These are phyloP conservation scores for Aureobasidium uvarum DNA, from an alignment of 2,329 filamentous ascomycete genomes.

Conservation along the genomic window DNA sequence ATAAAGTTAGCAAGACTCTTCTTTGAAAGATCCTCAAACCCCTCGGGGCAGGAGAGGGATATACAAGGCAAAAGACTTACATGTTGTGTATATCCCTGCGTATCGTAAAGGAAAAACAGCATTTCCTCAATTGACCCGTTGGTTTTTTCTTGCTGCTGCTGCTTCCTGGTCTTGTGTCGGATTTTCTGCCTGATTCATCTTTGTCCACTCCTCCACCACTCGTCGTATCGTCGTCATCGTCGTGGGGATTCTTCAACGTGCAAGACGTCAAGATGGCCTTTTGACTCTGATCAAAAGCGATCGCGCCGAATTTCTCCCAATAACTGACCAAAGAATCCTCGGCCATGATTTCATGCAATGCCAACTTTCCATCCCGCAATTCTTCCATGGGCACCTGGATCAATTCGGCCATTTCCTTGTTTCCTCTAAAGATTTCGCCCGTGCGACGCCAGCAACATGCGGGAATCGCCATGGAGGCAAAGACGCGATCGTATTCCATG, in stretches of 20 bases:
- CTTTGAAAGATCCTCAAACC: too few species aligned
- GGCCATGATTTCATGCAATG: slow-evolving; percentile 91
- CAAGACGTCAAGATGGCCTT: slow-evolving; percentile 96
- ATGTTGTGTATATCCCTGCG: slow-evolving; percentile 93
- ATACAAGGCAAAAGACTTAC: too few species aligned
- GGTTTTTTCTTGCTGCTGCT: slow-evolving; percentile 59
- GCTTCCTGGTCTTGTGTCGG: slow-evolving; percentile 46
- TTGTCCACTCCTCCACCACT: not conserved
- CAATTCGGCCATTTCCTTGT: slow-evolving; percentile 97
- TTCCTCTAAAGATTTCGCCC: slow-evolving; percentile 94
- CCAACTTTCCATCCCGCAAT: slow-evolving; percentile 87
- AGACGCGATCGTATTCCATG: slow-evolving; percentile 98
- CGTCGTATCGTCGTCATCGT: not conserved
- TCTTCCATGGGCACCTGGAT: slow-evolving; percentile 90
- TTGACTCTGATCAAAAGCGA: slow-evolving; percentile 90
- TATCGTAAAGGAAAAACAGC: slow-evolving; percentile 97
- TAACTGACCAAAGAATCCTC: slow-evolving; percentile 95
- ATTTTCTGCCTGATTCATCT: not conserved
- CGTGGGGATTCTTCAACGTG: slow-evolving; percentile 75
- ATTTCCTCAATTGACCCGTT: slow-evolving; percentile 59
- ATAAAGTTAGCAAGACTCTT: too few species aligned
- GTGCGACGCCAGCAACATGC: slow-evolving; percentile 97
- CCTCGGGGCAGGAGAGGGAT: too few species aligned
- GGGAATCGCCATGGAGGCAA: slow-evolving; percentile 97
- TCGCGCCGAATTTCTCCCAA: slow-evolving; percentile 98